Evolutionary conservation across 2,329 filamentous ascomycete species (phyloP).

Genomic region (Ascochyta rabiei): DNA sequence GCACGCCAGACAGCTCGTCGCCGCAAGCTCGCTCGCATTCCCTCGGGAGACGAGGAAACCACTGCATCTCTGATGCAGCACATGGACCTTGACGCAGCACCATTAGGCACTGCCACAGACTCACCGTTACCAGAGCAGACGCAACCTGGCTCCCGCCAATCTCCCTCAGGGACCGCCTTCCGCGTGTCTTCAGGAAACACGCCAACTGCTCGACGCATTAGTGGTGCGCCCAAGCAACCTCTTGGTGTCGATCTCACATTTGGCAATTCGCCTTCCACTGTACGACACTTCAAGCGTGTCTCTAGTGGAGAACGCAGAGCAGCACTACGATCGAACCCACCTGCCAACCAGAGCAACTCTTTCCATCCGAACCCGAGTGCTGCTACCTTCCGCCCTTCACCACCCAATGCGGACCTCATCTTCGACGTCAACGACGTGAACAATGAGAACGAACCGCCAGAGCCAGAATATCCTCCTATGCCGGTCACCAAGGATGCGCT

Average conservation of each 20-base stretch:
- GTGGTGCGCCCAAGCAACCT: slow-evolving; percentile 67
- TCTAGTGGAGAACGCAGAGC: slow-evolving; percentile 63
- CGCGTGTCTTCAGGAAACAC: slow-evolving; percentile 45
- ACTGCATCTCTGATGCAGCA: slow-evolving; percentile 47
- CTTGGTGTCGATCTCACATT: slow-evolving; percentile 90
- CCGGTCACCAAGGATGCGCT: slow-evolving; percentile 74
- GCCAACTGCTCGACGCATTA: slow-evolving; percentile 53
- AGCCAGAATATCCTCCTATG: slow-evolving; percentile 60
- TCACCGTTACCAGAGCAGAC: slow-evolving; percentile 39
- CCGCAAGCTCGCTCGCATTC: slow-evolving; percentile 55
- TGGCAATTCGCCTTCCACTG: slow-evolving; percentile 90
- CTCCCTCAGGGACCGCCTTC: slow-evolving; percentile 48
- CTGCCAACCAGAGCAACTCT: slow-evolving; percentile 22
- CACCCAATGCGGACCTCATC: slow-evolving; percentile 38
- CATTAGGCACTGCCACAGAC: slow-evolving; percentile 50
- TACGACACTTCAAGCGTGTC: slow-evolving; percentile 87
- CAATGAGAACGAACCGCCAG: slow-evolving; percentile 68
- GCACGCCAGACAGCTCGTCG: slow-evolving; percentile 55
- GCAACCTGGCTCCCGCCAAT: slow-evolving; percentile 42
- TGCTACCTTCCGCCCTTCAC: slow-evolving; percentile 46
- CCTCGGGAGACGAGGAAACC: slow-evolving; percentile 46
- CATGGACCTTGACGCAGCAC: slow-evolving; percentile 53
- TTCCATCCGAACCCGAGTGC: slow-evolving; percentile 47
- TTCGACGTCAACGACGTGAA: slow-evolving; percentile 66
- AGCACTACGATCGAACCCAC: slow-evolving; percentile 41